Evolutionary conservation across 2,329 filamentous ascomycete species (phyloP), one percentile per base, ranked within the genome.

Genomic region (Akanthomyces lecanii): DNA sequence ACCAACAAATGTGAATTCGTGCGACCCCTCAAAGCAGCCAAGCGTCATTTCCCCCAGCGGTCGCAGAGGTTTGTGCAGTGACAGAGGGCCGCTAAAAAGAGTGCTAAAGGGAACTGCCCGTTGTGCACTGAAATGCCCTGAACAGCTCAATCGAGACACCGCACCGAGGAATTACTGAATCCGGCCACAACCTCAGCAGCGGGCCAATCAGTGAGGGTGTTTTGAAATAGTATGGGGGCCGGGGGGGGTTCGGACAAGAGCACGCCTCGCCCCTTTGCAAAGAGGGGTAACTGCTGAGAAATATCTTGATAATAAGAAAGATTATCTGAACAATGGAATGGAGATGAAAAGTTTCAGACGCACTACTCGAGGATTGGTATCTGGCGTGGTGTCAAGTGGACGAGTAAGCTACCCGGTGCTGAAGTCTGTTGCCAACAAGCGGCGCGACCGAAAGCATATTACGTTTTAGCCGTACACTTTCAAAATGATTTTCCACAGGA

Each of bases 91-190:
- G 38, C 38, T 40, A 40, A 40, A 40, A 40, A 36, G 8, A 11
- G 14, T 14, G 42, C 55, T 23, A 58, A 38, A 23, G 47, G 23
- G 28, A 42, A 36, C 5, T 11, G n/a, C 33, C 42, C 5, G 2
- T 23, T 16, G 10, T 38, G 33, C 56, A 14, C 56, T 50, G 56
- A 30, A 30, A 30, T 30, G 28, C 28, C 28, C 28, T 30, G 8
- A 50, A 36, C 5, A 36, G 21, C 36, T 10, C 21, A 25, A 21
- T 40, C 45, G 8, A 33, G 30, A 50, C 25, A 36, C 48, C 4
- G 48, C 40, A 30, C 33, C 25, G 28, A 40, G 50, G 50, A 47
- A 61, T 61, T 61, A 61, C 58, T 61, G 50, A 38, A 61, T 61
- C 40, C 50, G 58, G 58, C 50, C 40, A 61, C 50, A 36, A 42